Base-by-base conservation (phyloP, 2,329 filamentous ascomycete genomes). In the Aspergillus carbonarius region DNA sequence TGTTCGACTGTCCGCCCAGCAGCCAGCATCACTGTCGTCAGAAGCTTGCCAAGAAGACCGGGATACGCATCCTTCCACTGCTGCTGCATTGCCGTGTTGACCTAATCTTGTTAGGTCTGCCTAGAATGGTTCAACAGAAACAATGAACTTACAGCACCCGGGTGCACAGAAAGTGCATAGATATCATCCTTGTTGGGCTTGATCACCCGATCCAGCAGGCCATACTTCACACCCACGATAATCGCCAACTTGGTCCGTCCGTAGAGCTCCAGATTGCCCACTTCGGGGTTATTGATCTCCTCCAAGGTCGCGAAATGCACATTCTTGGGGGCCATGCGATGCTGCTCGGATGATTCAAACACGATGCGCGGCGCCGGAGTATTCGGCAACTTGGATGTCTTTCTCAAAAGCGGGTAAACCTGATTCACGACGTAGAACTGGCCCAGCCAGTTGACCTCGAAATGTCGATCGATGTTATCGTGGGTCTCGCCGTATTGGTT, bases 41-140 rank as follows among this genome's bases (percentile, higher is more conserved):
- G 58, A 1, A 79, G 60, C 25, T 73, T 74, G 1, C 78, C 78
- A 0, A 72, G 70, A 0, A 81, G 63, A 0, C 77, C 76, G 0
- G 77, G 78, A 46, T 79, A 80, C 0, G 78, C 77, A 15, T 78
- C 75, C 58, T 80, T 79, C 76, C 76, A 80, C 57, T 80, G 77
- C 53, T 79, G 69, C 54, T 79, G 76, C 73, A 79, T 79, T 3
- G 70, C 70, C 0, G 78, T 79, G 7, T 77, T 79, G 20, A 79
- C 77, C 77, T 79, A 13, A 15, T 5, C 9, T 34, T 9, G 18
- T 48, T 48, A 48, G 44, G n/a, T n/a, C n/a, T n/a, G n/a, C n/a
- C n/a, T 12, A 3, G 3, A n/a, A 12, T n/a, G 7, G 27, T 30
- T 9, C 27, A 30, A 5, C 27, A 30, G 27, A 30, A 8, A 30